phyloP scores from a whole-genome alignment of 805 yeast species.

The Schwanniomyces sp. region DNA sequence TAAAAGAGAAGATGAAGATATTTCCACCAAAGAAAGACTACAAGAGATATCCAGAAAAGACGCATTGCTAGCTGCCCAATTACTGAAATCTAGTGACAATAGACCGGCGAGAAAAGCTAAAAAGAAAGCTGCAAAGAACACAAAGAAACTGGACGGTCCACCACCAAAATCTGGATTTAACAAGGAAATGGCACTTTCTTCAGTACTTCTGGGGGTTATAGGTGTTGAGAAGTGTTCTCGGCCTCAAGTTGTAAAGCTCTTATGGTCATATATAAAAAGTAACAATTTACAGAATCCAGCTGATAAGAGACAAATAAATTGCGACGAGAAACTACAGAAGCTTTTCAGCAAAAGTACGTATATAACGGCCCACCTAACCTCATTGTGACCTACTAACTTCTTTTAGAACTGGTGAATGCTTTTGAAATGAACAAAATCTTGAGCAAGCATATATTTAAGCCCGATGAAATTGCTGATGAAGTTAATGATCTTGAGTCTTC shows the following conservation, averaged over 20 bases:
- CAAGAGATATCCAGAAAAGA: slow-evolving; percentile 48
- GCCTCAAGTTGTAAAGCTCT: slow-evolving; percentile 65
- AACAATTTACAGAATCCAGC: slow-evolving; percentile 64
- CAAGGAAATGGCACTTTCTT: slow-evolving; percentile 48
- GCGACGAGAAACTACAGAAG: slow-evolving; percentile 56
- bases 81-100: slow-evolving; percentile 35
- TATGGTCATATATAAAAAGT: slow-evolving; percentile 71
- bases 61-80: slow-evolving; percentile 49
- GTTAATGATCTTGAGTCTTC: not conserved
- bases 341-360: slow-evolving; percentile 58
- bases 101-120: slow-evolving; percentile 20
- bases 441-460: slow-evolving; percentile 47
- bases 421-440: slow-evolving; percentile 60
- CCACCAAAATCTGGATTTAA: slow-evolving; percentile 39
- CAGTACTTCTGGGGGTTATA: slow-evolving; percentile 50
- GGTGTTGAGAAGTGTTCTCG: slow-evolving; percentile 49
- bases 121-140: slow-evolving; percentile 11
- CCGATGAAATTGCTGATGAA: slow-evolving; percentile 20
- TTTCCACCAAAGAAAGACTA: slow-evolving; percentile 15
- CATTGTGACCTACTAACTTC: slow-evolving; percentile 7
- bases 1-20: slow-evolving; percentile 30
- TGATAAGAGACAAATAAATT: slow-evolving; percentile 62
- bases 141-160: slow-evolving; percentile 12
- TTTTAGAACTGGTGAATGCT: slow-evolving; percentile 43
- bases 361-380: not conserved